phyloP scores from a whole-genome alignment of 1,139 yeast species.

The Tardiomyces depauwii region DNA sequence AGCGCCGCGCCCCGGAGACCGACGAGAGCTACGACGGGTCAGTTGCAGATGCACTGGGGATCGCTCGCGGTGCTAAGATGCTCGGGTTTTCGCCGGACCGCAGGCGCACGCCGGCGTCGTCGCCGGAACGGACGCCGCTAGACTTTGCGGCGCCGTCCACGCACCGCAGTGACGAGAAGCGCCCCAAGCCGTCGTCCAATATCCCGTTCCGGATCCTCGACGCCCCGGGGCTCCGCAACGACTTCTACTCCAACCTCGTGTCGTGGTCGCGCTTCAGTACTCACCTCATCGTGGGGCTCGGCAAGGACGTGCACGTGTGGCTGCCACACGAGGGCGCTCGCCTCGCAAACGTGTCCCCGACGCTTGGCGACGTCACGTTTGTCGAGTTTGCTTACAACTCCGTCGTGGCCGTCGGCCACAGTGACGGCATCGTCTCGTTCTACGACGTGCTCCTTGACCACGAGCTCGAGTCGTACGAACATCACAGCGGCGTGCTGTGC shows the following conservation, averaged over 20 bases:
- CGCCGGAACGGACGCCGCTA: no score
- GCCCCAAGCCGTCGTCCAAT: conserved; percentile 8
- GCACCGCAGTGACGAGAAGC: background rate
- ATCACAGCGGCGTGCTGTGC: conserved; percentile 33
- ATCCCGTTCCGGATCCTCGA: conserved; percentile 45
- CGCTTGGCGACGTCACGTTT: conserved; percentile 37
- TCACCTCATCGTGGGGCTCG: conserved; percentile 60
- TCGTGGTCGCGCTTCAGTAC: conserved; percentile 55
- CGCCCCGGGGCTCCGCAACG: conserved; percentile 69
- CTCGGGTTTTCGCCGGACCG: background rate
- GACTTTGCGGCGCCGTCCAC: background rate
- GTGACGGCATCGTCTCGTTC: conserved; percentile 36
- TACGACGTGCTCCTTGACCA: conserved; percentile 21
- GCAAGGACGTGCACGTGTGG: conserved; percentile 56
- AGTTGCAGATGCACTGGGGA: conserved; percentile 42
- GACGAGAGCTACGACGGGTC: conserved; percentile 21
- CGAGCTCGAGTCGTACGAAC: background rate
- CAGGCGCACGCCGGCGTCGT: background rate
- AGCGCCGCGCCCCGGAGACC: background rate
- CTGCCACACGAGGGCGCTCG: conserved; percentile 38
- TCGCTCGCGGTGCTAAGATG: conserved; percentile 11
- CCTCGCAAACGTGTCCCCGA: conserved; percentile 8
- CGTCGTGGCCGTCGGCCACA: conserved; percentile 48
- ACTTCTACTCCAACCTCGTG: conserved; percentile 67
- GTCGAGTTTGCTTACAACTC: conserved; percentile 43